These are phyloP conservation scores for Echeveria elegans DNA, from an alignment of 164 flowering plant species.

Conservation along the genomic window DNA sequence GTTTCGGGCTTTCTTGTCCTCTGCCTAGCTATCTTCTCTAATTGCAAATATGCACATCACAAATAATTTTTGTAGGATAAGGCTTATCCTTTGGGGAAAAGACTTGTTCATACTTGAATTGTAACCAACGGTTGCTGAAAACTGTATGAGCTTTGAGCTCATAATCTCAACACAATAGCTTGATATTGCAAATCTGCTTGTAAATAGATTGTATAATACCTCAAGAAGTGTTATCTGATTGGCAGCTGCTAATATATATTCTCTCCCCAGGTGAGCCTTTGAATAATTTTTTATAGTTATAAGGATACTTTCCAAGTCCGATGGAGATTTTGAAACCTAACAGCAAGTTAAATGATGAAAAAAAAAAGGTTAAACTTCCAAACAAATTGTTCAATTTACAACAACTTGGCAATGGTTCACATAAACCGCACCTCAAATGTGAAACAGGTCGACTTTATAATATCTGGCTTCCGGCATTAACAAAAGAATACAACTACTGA, in stretches of 20 bases:
- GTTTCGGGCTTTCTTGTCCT: neutral
- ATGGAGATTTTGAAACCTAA: conserved; percentile 77
- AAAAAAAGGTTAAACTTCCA: neutral
- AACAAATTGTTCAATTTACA: neutral
- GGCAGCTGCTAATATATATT: conserved; percentile 40
- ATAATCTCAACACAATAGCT: neutral
- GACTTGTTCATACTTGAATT: neutral
- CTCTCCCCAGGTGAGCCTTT: conserved; percentile 47
- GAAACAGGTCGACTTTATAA: neutral
- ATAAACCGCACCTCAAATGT: neutral
- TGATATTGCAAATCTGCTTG: neutral
- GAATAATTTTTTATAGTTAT: conserved; percentile 55
- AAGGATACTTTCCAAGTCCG: conserved; percentile 76
- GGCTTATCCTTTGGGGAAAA: neutral
- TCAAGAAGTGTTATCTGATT: conserved; percentile 72
- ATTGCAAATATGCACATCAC: neutral
- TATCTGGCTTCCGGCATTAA: neutral
- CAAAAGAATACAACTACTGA: neutral
- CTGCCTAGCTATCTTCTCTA: neutral
- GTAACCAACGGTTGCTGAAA: neutral
- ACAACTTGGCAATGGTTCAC: neutral
- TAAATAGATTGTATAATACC: conserved; percentile 31
- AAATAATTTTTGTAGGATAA: too few relatives aligned
- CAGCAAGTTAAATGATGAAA: conserved; percentile 6
- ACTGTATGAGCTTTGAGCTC: neutral